A percentile compares a stretch with the other conserved stretches of the same genome.
phyloP scores from a whole-genome alignment of 208 protist species.

The Phytomonas serpens region DNA sequence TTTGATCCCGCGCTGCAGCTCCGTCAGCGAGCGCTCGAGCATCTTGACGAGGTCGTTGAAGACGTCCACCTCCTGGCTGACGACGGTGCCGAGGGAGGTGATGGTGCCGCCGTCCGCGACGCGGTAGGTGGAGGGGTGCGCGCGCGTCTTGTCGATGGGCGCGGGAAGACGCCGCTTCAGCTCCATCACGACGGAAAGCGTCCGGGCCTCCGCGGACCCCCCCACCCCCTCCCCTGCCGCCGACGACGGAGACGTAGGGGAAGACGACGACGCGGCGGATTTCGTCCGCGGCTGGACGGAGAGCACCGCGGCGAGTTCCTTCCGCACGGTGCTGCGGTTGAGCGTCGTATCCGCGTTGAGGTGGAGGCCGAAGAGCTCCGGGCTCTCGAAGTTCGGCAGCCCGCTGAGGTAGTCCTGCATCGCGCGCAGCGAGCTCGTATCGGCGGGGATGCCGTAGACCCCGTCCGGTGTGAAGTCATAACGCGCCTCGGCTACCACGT shows the following conservation, averaged over 20 bases:
- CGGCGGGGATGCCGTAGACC: constrained; percentile 77
- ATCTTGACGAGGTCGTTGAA: constrained; percentile 83
- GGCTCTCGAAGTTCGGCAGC: constrained; percentile 89
- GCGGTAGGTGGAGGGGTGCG: constrained; percentile 77
- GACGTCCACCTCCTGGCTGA: constrained; percentile 84
- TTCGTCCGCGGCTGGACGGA: constrained; percentile 87
- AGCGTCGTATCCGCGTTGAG: constrained; percentile 93
- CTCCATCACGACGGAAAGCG: constrained; percentile 62
- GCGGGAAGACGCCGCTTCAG: constrained; percentile 71
- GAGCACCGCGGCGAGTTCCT: constrained; percentile 81
- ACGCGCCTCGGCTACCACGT: constrained; percentile 40
- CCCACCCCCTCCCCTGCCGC: background rate
- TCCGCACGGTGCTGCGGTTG: constrained; percentile 82
- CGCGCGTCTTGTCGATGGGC: constrained; percentile 75
- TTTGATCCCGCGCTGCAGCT: constrained; percentile 79
- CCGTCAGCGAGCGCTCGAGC: constrained; percentile 52
- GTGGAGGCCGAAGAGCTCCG: constrained; percentile 94
- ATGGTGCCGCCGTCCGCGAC: constrained; percentile 80
- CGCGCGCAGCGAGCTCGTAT: constrained; percentile 48
- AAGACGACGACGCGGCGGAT: constrained; percentile 14
- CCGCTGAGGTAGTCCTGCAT: constrained; percentile 71
- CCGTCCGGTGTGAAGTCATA: constrained; percentile 79
- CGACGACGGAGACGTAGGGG: no score
- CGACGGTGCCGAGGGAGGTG: constrained; percentile 88
- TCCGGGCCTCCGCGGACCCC: constrained; percentile 57